Conservation (phyloP, 176 grass and related monocot species). For the Oryza rufipogon region DNA sequence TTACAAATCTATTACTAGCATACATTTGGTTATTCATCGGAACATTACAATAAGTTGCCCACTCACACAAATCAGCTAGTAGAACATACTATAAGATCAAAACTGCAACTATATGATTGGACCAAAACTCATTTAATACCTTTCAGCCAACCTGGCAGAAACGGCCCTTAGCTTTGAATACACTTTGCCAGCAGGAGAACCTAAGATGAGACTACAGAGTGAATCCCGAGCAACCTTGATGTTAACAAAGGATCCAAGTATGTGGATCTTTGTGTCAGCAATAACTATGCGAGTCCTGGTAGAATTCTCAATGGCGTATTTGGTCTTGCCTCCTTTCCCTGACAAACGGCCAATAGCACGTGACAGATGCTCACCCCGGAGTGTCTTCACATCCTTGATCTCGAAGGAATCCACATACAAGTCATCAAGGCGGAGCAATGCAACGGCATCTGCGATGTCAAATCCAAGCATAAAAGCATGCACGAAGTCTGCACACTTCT, state of each 20-base stretch:
- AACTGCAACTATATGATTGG: constrained; percentile 17
- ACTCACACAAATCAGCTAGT: constrained; percentile 14
- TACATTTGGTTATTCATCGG: not conserved
- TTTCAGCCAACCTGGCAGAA: constrained; percentile 76
- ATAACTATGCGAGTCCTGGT: constrained; percentile 90
- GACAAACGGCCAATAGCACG: constrained; percentile 84
- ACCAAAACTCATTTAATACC: constrained; percentile 49
- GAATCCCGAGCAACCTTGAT: constrained; percentile 95
- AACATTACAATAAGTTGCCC: constrained; percentile 20
- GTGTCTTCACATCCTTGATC: constrained; percentile 96
- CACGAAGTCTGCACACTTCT: constrained; percentile 80
- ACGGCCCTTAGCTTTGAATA: constrained; percentile 92
- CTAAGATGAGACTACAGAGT: constrained; percentile 88
- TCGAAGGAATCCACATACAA: constrained; percentile 91
- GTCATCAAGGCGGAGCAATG: constrained; percentile 79
- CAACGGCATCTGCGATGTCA: constrained; percentile 67
- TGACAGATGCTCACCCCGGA: constrained; percentile 86
- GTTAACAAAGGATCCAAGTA: constrained; percentile 93
- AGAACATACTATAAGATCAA: constrained; percentile 24
- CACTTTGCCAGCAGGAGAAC: constrained; percentile 88
- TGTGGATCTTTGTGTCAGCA: constrained; percentile 89
- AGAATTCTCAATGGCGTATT: constrained; percentile 89
- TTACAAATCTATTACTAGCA: not conserved
- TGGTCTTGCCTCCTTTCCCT: constrained; percentile 93
- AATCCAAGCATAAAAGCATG: constrained; percentile 97